Conservation (phyloP, 2,329 filamentous ascomycete species). For the Myriosclerotinia curreyana region DNA sequence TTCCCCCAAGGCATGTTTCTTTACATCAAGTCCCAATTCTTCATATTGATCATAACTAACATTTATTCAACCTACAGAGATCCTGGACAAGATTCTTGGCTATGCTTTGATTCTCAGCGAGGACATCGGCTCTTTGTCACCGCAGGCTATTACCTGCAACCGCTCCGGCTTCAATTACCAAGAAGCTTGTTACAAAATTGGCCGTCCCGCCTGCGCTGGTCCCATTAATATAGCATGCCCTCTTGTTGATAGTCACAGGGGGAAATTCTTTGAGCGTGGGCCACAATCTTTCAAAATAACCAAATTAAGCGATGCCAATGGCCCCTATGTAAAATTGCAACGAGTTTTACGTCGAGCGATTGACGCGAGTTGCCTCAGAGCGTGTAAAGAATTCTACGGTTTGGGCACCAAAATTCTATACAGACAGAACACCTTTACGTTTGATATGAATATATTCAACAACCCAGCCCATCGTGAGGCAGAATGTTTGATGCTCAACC, state of each 20-base stretch:
- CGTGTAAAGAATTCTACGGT: not conserved
- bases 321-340: not conserved
- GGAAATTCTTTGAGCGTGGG: not conserved
- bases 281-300: not conserved
- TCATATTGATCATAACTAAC: not conserved
- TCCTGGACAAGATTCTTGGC: not conserved
- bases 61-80: not conserved
- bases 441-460: not conserved
- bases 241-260: not conserved
- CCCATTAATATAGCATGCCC: too few relatives aligned
- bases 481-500: not conserved
- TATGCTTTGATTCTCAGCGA: not conserved
- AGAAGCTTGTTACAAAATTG: not conserved
- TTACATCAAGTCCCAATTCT: not conserved
- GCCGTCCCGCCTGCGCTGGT: not conserved
- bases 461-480: not conserved
- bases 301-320: not conserved
- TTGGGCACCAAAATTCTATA: not conserved
- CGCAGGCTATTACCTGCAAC: not conserved
- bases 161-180: not conserved
- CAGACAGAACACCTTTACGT: not conserved
- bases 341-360: not conserved
- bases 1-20: not conserved
- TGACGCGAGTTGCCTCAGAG: slow-evolving; percentile 2
- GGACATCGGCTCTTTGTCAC: not conserved